A percentile compares a stretch with the other conserved stretches of the same genome.
These are phyloP conservation scores for Taphrina betulina DNA, from an alignment of 1,139 yeast genomes.

Conservation along the genomic window DNA sequence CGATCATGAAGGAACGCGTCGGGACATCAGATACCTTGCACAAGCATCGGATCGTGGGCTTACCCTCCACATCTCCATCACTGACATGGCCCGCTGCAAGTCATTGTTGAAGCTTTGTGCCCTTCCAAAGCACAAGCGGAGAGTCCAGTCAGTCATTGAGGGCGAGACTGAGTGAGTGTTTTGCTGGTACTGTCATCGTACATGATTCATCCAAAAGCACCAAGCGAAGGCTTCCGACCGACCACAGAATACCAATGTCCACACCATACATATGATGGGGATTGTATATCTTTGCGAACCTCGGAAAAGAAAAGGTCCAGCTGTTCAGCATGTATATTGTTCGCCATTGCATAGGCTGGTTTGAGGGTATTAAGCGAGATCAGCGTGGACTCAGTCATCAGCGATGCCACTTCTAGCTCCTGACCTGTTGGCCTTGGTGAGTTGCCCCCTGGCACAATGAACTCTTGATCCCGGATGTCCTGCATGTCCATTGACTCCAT, in stretches of 20 bases:
- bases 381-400: not conserved
- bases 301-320: slow-evolving; percentile 8
- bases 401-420: slow-evolving; percentile 2
- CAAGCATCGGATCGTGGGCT: too few relatives aligned
- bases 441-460: slow-evolving; percentile 6
- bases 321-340: not conserved
- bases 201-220: too few relatives aligned
- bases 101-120: too few relatives aligned
- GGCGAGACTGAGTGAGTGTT: too few relatives aligned
- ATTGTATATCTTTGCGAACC: slow-evolving; percentile 3
- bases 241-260: slow-evolving; percentile 3
- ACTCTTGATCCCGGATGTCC: not conserved
- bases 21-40: too few relatives aligned
- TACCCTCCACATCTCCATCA: too few relatives aligned
- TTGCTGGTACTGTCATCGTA: too few relatives aligned
- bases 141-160: too few relatives aligned
- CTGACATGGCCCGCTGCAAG: too few relatives aligned
- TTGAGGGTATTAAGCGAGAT: not conserved
- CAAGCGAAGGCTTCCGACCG: slow-evolving; percentile 3
- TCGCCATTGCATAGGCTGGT: not conserved
- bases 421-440: not conserved
- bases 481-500: not conserved
- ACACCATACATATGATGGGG: slow-evolving; percentile 1
- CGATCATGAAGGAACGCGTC: too few relatives aligned
- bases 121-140: too few relatives aligned